A percentile compares a stretch with the other conserved stretches of the same genome.
Conservation (phyloP, 345 rosid genomes). For the Eucalyptus pauciflora region DNA sequence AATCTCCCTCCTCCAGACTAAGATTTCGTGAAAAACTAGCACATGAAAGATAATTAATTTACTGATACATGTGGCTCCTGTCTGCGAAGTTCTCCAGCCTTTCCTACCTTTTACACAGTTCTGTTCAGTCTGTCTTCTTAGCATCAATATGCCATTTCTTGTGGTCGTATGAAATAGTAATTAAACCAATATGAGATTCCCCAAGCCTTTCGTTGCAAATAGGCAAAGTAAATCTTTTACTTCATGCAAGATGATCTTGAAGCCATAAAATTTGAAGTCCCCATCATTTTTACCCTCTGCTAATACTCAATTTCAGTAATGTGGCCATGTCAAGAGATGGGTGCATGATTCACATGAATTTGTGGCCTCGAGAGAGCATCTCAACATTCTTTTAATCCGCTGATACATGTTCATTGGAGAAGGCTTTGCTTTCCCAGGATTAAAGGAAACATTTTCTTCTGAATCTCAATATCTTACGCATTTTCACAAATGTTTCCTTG, state of each 20-base stretch:
- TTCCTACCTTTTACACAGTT: background rate
- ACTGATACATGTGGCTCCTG: background rate
- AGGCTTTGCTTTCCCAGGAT: background rate
- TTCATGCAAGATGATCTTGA: background rate
- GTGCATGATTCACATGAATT: background rate
- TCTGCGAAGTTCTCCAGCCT: background rate
- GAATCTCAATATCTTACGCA: background rate
- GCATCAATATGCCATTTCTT: background rate
- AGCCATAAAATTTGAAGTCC: background rate
- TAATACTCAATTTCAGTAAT: background rate
- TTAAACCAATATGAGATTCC: background rate
- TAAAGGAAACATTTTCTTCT: background rate
- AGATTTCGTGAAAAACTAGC: background rate
- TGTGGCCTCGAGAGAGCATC: background rate
- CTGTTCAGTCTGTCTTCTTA: background rate
- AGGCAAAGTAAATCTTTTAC: background rate
- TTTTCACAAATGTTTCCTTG: background rate
- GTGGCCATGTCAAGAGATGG: background rate
- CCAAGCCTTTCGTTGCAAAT: background rate
- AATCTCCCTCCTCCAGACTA: background rate
- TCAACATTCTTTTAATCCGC: background rate
- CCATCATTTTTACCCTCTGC: background rate
- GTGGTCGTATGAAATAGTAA: background rate
- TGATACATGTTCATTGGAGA: background rate
- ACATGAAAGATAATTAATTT: background rate